Evolutionary conservation across 2,329 filamentous ascomycete genomes (phyloP), one percentile per base, ranked within the genome.

Genomic region (Hyphodiscus sp.): DNA sequence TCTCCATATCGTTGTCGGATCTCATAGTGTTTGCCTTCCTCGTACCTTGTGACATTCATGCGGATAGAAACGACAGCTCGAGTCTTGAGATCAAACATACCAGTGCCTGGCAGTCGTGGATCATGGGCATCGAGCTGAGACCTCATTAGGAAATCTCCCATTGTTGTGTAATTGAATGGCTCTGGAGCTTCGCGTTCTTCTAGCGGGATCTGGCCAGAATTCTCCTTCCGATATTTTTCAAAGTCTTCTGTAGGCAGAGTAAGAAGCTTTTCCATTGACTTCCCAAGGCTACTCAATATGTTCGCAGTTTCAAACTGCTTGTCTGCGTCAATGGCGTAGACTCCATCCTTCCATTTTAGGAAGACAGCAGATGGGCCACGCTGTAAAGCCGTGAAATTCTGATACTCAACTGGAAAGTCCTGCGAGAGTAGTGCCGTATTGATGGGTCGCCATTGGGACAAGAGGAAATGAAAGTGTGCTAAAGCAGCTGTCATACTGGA

Each of bases 61-160:
- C 94, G 89, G 58, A 99, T 89, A 0, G 89, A 86, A 5, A 96
- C 77, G 0, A 97, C 92, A 1, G 94, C 91, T 63, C 95, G 81
- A 0, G 94, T 99, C 73, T 99, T 99, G 55, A 99, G 74, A 69
- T 99, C 94, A 66, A 96, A 99, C 76, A 96, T 91, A 42, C 94
- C 94, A 5, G 86, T 88, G 0, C 94, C 94, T 0, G 92, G 94
- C 8, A 99, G 72, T 49, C 94, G 82, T 13, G 84, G 76, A 67
- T 99, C 94, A 63, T 94, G 74, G 0, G 94, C 94, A 68, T 99
- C 94, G 13, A 99, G 78, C 70, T 99, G 94, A 2, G 94, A 96
- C 43, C 95, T 85, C 83, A 99, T 89, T 68, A 99, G 77, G 62
- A 99, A 91, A 65, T 96, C 87, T 3, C 89, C 88, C 58, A 91